phyloP scores from a whole-genome alignment of 2,329 filamentous ascomycete species.

The Zymoseptoria crescenta region DNA sequence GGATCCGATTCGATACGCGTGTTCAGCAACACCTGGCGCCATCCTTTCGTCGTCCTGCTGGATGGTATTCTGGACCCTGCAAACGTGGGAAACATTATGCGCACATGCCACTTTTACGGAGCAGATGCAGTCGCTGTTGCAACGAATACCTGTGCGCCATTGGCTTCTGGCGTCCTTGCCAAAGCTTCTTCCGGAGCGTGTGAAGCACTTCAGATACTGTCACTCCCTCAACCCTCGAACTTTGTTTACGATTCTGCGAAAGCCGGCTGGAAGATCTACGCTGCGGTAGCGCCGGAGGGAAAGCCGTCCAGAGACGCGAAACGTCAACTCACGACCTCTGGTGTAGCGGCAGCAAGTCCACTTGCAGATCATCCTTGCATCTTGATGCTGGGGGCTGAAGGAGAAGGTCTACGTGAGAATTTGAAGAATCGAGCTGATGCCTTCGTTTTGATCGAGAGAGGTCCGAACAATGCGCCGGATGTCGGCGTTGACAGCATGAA shows the following conservation, averaged over 20 bases:
- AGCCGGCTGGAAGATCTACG: slow-evolving; percentile 76
- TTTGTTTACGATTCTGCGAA: slow-evolving; percentile 63
- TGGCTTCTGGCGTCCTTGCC: slow-evolving; percentile 69
- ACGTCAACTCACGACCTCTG: slow-evolving; percentile 8
- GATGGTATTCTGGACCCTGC: slow-evolving; percentile 72
- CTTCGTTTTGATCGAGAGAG: slow-evolving; percentile 50
- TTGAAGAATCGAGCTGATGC: slow-evolving; percentile 60
- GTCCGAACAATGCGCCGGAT: slow-evolving; percentile 28
- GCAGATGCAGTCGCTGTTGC: slow-evolving; percentile 76
- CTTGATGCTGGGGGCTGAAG: slow-evolving; percentile 77
- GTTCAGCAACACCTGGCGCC: slow-evolving; percentile 39
- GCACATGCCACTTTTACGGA: slow-evolving; percentile 84
- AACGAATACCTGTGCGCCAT: slow-evolving; percentile 59
- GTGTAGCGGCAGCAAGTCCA: slow-evolving; percentile 18
- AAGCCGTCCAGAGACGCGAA: slow-evolving; percentile 3
- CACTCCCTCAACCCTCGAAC: slow-evolving; percentile 55
- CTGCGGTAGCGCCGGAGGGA: slow-evolving; percentile 50
- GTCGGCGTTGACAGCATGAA: slow-evolving; percentile 79
- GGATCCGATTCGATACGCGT: slow-evolving; percentile 45
- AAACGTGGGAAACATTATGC: slow-evolving; percentile 82
- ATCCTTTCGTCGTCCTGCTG: slow-evolving; percentile 65
- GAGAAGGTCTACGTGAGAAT: slow-evolving; percentile 59
- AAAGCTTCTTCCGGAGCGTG: slow-evolving; percentile 86
- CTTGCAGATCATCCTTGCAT: slow-evolving; percentile 54
- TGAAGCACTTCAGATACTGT: slow-evolving; percentile 69